A percentile compares a stretch with the other conserved stretches of the same genome.
phyloP scores from a whole-genome alignment of 257 asterid genomes.

The Solanum megistacrolobum region DNA sequence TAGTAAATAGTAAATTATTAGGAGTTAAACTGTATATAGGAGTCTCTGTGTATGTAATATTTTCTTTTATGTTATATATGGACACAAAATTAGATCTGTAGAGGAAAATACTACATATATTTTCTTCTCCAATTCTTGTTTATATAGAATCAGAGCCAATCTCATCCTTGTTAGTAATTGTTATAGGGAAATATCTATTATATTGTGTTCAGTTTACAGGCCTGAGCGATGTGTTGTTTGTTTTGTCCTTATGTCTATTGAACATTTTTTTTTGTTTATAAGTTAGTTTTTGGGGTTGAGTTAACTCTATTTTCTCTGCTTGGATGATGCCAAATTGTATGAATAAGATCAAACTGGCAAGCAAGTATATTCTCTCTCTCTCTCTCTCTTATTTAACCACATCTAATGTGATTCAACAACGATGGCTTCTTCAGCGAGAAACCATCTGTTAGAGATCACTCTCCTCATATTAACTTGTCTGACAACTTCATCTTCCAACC shows the following conservation, averaged over 20 bases:
- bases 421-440: neutral
- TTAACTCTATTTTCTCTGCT: no score
- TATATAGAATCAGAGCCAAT: neutral
- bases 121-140: no score
- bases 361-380: neutral
- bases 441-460: neutral
- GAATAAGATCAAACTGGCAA: neutral
- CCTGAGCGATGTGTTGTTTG: neutral
- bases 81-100: neutral
- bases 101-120: neutral
- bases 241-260: neutral
- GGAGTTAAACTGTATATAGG: neutral
- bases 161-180: neutral
- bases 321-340: neutral
- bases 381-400: neutral
- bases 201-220: neutral
- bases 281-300: neutral
- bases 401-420: neutral
- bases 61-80: neutral
- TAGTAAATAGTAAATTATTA: no score
- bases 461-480: neutral
- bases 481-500: no score
- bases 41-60: neutral
- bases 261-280: no score
- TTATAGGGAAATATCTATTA: no score